Evolutionary conservation across 306 rosid genomes (phyloP), one percentile per base, ranked within the genome.

Genomic region (Senna siamea): DNA sequence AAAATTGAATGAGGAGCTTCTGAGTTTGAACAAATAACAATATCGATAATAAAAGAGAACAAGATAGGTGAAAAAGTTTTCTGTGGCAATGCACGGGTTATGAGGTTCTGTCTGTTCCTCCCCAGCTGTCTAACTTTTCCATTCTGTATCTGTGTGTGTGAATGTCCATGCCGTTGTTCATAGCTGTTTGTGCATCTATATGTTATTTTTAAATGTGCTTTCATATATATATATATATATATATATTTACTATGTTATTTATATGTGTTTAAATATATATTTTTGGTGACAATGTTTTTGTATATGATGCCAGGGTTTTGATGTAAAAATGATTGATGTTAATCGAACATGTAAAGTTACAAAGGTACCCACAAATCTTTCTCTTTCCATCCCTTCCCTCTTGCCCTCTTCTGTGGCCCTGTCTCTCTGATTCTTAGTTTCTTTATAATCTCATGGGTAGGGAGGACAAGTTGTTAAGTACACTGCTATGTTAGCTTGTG

Each of bases 321-420:
- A 93, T 76, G 92, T 88, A 76, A 91, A 78, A 82, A 70, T 91
- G 86, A 88, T 91, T 79, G 84, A 91, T 79, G 93, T 93, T 83
- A 93, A 89, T 79, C 89, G 98, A 72, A 90, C 97, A 34, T 89
- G 92, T 87, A 93, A 93, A 87, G 97, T 93, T 75, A 93, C 96
- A 1, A 93, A 88, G 98, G 98, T 89, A 87, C 48, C 26, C 50
- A 55, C 19, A 66, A 43, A 46, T 43, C 48, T 74, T 13, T 60
- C 35, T 67, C 56, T 59, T 35, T 66, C 14, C 44, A 59, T 78
- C 62, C 30, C 58, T 35, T 52, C 32, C 35, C 30, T 15, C 19
- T 22, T 35, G 8, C 9, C 23, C 60, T 4, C 8, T 60, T 23
- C n/a, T 35, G 15, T 18, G n/a, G 28, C 50, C 5, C 13, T 46